Evolutionary conservation across 805 yeast species (phyloP).

Genomic region (Candida pseudofarinosa): DNA sequence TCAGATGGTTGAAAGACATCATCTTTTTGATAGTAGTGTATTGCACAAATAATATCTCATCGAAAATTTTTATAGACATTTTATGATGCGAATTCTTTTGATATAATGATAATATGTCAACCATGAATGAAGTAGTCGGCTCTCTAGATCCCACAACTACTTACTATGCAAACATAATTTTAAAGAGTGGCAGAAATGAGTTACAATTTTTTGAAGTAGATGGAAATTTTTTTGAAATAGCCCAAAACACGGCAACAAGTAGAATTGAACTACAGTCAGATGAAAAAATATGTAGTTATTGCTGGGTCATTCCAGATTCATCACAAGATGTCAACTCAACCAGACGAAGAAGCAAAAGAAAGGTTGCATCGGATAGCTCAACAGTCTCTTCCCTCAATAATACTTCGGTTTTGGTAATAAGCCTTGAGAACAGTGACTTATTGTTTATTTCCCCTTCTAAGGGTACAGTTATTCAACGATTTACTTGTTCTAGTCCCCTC

Average conservation of each 20-base stretch:
- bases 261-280: constrained; percentile 40
- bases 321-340: constrained; percentile 6
- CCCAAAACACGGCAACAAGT: constrained; percentile 17
- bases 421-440: constrained; percentile 34
- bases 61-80: background rate
- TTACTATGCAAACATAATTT: constrained; percentile 35
- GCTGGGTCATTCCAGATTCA: constrained; percentile 28
- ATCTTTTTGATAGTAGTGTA: constrained; percentile 4
- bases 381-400: constrained; percentile 2
- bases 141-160: constrained; percentile 24
- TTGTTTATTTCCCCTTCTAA: constrained; percentile 42
- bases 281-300: constrained; percentile 29
- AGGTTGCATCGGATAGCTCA: constrained; percentile 1
- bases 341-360: constrained; percentile 22
- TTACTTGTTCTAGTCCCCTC: constrained; percentile 23
- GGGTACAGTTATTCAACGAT: constrained; percentile 34
- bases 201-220: constrained; percentile 36
- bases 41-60: background rate
- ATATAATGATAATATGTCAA: background rate
- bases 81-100: background rate
- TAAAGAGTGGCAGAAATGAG: constrained; percentile 45
- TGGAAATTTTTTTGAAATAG: constrained; percentile 9
- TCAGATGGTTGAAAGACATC: background rate
- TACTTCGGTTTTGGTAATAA: constrained; percentile 24
- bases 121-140: constrained; percentile 7